These are phyloP conservation scores for Zea luxurians DNA, from an alignment of 176 grass and related monocot genomes.

Conservation along the genomic window DNA sequence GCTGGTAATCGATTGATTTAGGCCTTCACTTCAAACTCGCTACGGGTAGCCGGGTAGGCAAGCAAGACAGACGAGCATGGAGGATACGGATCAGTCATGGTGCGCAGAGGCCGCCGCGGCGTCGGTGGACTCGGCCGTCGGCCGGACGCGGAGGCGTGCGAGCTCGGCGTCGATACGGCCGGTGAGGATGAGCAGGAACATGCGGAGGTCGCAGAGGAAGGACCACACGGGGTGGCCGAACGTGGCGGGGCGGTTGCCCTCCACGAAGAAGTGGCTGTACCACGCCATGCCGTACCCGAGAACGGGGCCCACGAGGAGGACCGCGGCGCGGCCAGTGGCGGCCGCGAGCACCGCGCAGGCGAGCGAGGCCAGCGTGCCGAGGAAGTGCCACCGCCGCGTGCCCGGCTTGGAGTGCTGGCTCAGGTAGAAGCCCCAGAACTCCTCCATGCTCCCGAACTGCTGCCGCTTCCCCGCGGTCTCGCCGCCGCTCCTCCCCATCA, in stretches of 20 bases:
- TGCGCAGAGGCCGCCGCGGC: constrained; percentile 23
- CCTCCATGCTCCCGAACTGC: constrained; percentile 62
- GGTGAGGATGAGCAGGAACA: constrained; percentile 70
- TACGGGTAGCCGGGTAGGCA: too few species aligned
- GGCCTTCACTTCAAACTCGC: background rate
- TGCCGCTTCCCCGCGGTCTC: background rate
- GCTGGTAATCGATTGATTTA: background rate
- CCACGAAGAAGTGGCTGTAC: constrained; percentile 92
- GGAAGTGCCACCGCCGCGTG: constrained; percentile 77
- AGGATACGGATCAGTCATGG: constrained; percentile 12
- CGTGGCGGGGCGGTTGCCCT: constrained; percentile 66
- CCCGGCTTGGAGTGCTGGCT: constrained; percentile 72
- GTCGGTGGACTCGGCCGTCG: background rate
- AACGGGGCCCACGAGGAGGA: constrained; percentile 44
- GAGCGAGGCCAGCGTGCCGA: constrained; percentile 59
- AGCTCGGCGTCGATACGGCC: constrained; percentile 71
- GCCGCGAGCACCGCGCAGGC: constrained; percentile 51
- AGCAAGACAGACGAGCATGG: background rate
- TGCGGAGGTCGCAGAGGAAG: constrained; percentile 72
- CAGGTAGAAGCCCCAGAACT: constrained; percentile 89
- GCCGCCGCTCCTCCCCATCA: background rate
- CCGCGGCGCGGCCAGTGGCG: constrained; percentile 46
- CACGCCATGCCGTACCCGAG: constrained; percentile 76
- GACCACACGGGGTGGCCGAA: constrained; percentile 84
- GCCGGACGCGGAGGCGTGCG: constrained; percentile 49